Percentiles rank a stretch among this genome's conserved stretches.
Evolutionary conservation across 768 basidiomycete species (phyloP).

Genomic region (Ephemerocybe angulata): DNA sequence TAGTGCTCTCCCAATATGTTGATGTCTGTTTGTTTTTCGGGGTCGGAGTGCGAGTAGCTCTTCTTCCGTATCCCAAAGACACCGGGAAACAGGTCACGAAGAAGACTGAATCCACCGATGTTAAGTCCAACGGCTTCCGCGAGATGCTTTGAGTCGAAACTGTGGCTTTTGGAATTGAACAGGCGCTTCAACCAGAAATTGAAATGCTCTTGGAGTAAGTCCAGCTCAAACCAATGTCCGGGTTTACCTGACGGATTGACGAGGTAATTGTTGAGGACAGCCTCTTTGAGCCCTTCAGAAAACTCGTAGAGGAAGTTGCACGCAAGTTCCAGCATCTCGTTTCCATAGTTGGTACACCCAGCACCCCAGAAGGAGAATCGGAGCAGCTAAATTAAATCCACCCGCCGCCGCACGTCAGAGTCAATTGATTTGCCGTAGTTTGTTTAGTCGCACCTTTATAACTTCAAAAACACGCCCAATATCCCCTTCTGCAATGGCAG

Average conservation of each 20-base stretch:
- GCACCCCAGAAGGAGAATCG: slow-evolving; percentile 17
- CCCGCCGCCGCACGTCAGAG: too few species aligned
- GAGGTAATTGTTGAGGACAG: slow-evolving; percentile 15
- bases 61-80: not conserved
- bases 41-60: not conserved
- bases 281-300: slow-evolving; percentile 1
- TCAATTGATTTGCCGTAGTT: too few species aligned
- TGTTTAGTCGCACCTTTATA: too few species aligned
- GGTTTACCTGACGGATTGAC: slow-evolving; percentile 13
- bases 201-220: slow-evolving; percentile 18
- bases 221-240: slow-evolving; percentile 12
- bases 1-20: not conserved
- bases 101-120: not conserved
- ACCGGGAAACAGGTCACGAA: not conserved
- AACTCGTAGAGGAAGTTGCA: slow-evolving; percentile 17
- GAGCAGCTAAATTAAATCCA: too few species aligned
- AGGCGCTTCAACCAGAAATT: slow-evolving; percentile 15
- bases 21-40: not conserved
- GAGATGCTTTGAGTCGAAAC: not conserved
- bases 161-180: slow-evolving; percentile 1
- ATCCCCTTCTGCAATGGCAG: not conserved
- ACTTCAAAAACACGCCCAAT: not conserved
- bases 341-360: slow-evolving; percentile 16
- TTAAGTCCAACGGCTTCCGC: not conserved
- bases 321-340: slow-evolving; percentile 17